phyloP scores from a whole-genome alignment of 1,284 basidiomycete genomes.

The Tilletiopsis washingtonensis region DNA sequence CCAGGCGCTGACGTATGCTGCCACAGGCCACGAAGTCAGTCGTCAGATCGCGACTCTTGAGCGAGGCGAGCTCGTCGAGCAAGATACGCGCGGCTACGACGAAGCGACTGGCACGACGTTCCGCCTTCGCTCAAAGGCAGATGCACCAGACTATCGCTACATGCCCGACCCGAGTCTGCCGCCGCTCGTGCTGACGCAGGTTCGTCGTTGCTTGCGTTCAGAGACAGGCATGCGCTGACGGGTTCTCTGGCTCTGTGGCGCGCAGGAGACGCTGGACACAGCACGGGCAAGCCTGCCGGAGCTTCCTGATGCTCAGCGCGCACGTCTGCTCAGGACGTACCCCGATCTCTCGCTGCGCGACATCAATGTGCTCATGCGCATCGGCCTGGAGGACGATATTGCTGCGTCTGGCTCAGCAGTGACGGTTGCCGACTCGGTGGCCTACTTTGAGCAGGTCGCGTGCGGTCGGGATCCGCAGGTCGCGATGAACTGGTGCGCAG shows the following conservation, averaged over 20 bases:
- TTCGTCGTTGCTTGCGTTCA: too few species aligned
- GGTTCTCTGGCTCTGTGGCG: too few species aligned
- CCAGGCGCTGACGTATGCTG: too few species aligned
- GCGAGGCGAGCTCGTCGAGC: conserved; percentile 54
- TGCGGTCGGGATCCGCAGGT: conserved; percentile 39
- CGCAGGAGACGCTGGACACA: conserved; percentile 53
- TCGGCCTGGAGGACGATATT: conserved; percentile 35
- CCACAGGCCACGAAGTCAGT: conserved; percentile 59
- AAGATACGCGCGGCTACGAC: conserved; percentile 88
- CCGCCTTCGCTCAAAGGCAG: conserved; percentile 77
- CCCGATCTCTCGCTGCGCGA: conserved; percentile 56
- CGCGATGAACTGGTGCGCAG: conserved; percentile 72
- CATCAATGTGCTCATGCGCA: conserved; percentile 38
- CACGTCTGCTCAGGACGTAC: conserved; percentile 56
- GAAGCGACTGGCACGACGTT: conserved; percentile 74
- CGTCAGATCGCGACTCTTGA: conserved; percentile 63
- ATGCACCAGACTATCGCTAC: conserved; percentile 90
- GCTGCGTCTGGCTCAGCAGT: conserved; percentile 47
- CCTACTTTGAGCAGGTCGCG: conserved; percentile 34
- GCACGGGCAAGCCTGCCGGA: conserved; percentile 64
- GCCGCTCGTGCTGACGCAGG: conserved; percentile 60
- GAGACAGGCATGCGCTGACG: too few species aligned
- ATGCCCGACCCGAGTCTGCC: conserved; percentile 96
- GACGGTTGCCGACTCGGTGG: conserved; percentile 53
- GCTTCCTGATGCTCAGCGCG: conserved; percentile 63